Base-by-base conservation (phyloP, 306 rosid genomes). In the Abrus pulchellus region DNA sequence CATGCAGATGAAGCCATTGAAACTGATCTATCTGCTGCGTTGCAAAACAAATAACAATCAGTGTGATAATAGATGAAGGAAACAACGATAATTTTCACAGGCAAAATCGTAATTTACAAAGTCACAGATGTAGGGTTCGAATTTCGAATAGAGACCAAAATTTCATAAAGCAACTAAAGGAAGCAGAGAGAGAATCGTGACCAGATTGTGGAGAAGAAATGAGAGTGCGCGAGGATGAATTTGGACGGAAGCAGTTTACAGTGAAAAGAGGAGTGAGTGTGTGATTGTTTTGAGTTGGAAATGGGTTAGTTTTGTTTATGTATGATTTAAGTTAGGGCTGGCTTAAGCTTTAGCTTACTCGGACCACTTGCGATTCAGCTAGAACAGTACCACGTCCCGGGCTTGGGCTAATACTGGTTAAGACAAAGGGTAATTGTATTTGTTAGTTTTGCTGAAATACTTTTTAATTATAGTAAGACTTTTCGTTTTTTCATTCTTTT, bases 1-100 rank as follows among this genome's bases (percentile, higher is more conserved):
- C 91, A 89, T 49, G 88, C 89, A 27, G 89, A 73, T 0, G 91
- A 85, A 32, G 89, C 85, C 93, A 87, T 87, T 30, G n/a, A 61
- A 63, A 80, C 60, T 71, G 81, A 85, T 76, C 89, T 87, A 80
- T 80, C 34, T 3, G 41, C 7, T 20, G 20, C 20, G 20, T 20
- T 20, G 20, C 20, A 20, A 20, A 20, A 20, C 20, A 20, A 20
- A 44, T 47, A 40, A 61, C 45, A 60, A 49, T 30, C 55, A 56
- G 49, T 6, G 63, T 20, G 27, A 27, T 9, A 13, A 36, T 50
- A 61, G 9, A n/a, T 1, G 28, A 44, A 1, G 65, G 29, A 62
- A 64, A 50, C 28, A 20, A 1, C 2, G 33, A 55, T 3, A 68
- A 67, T 49, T 76, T 10, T 10, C 5, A 28, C 2, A 20, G 13